A percentile compares a stretch with the other conserved stretches of the same genome.
These are phyloP conservation scores for Purshia tridentata DNA, from an alignment of 306 rosid species.

Conservation along the genomic window DNA sequence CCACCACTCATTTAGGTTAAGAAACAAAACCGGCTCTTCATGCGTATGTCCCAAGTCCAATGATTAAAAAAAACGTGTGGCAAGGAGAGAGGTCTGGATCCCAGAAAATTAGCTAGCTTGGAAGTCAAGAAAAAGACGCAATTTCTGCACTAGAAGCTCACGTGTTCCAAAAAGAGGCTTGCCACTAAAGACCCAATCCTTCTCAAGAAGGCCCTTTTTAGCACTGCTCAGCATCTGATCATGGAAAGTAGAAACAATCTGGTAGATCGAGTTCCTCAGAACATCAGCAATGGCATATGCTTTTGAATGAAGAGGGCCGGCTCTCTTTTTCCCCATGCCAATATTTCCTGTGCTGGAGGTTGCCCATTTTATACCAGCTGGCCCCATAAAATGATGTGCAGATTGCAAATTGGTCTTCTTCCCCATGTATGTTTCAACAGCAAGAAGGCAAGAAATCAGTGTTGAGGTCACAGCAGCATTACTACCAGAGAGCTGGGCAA, in stretches of 20 bases:
- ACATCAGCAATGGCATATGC: constrained; percentile 85
- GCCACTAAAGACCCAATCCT: constrained; percentile 63
- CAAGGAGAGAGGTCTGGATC: constrained; percentile 22
- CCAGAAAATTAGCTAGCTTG: constrained; percentile 52
- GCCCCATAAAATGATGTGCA: constrained; percentile 58
- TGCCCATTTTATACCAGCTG: constrained; percentile 81
- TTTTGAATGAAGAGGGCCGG: constrained; percentile 60
- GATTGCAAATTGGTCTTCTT: constrained; percentile 76
- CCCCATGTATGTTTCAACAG: constrained; percentile 86
- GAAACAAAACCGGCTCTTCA: constrained; percentile 29
- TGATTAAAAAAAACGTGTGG: constrained; percentile 1
- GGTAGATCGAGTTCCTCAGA: constrained; percentile 75
- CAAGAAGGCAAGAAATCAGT: constrained; percentile 81
- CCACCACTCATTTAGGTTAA: constrained; percentile 20
- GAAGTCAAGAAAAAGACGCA: constrained; percentile 72
- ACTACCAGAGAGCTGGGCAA: constrained; percentile 88
- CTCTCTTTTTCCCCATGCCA: constrained; percentile 56
- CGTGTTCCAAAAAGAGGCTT: constrained; percentile 63
- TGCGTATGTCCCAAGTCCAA: constrained; percentile 24
- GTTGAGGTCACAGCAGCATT: constrained; percentile 75
- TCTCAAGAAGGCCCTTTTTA: constrained; percentile 72
- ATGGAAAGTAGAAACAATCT: constrained; percentile 71
- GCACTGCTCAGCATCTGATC: constrained; percentile 79
- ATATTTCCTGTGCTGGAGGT: constrained; percentile 53
- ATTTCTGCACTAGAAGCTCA: constrained; percentile 62